Evolutionary conservation across 2,329 filamentous ascomycete genomes (phyloP).

Genomic region (Colletotrichum tabaci): DNA sequence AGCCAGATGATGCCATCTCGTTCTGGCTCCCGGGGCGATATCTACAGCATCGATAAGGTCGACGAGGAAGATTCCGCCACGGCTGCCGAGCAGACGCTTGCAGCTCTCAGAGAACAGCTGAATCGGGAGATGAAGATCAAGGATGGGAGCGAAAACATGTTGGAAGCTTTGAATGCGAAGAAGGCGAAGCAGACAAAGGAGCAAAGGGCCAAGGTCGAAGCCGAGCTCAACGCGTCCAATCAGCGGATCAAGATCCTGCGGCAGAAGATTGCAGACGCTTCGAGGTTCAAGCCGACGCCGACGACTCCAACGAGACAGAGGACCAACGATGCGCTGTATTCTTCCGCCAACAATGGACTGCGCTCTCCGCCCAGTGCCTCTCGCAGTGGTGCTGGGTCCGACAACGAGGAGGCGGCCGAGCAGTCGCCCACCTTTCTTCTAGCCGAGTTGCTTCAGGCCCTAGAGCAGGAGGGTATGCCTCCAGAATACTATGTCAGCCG

Average conservation of each 20-base stretch:
- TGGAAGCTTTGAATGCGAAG: constrained; percentile 94
- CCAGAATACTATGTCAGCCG: constrained; percentile 96
- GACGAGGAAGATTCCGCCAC: constrained; percentile 73
- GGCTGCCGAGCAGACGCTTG: constrained; percentile 80
- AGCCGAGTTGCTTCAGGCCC: constrained; percentile 88
- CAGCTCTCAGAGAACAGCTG: constrained; percentile 84
- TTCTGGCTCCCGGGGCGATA: constrained; percentile 70
- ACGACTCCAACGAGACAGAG: constrained; percentile 68
- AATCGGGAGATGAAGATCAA: constrained; percentile 99
- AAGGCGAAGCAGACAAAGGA: constrained; percentile 96
- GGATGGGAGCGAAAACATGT: constrained; percentile 95
- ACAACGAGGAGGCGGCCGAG: constrained; percentile 79
- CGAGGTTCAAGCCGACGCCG: constrained; percentile 63
- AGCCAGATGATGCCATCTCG: constrained; percentile 78
- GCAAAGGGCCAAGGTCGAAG: constrained; percentile 83
- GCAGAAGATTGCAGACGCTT: constrained; percentile 72
- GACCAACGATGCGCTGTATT: constrained; percentile 61
- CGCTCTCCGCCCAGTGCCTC: constrained; percentile 72
- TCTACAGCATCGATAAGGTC: constrained; percentile 67
- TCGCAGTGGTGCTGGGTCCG: constrained; percentile 70
- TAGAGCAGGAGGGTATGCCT: constrained; percentile 89
- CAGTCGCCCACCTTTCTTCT: constrained; percentile 89
- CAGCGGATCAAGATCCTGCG: constrained; percentile 74
- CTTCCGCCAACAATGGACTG: constrained; percentile 58
- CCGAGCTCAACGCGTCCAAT: constrained; percentile 92